Base-by-base conservation (phyloP, 2,329 filamentous ascomycete genomes). In the Talaromyces marneffei region DNA sequence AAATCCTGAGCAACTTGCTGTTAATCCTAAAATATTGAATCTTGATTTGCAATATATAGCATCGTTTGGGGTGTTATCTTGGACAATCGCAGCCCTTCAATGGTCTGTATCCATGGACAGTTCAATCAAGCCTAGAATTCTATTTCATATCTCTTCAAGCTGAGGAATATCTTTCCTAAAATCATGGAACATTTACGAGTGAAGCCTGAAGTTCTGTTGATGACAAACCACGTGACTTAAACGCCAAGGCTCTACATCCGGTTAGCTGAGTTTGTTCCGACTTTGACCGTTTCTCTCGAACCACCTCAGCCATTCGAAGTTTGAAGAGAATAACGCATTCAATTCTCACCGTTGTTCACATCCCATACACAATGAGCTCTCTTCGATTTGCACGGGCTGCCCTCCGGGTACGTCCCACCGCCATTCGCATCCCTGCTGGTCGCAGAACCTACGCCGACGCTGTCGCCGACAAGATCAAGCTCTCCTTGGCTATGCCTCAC, bases 401-500 rank as follows among this genome's bases (percentile, higher is more conserved):
- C 82, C 84, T 96, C 78, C 85, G 91, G 81, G 90, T 86, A 75
- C 89, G 88, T 74, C 88, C 92, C 75, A 82, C 89, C 74, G 85
- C 88, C 77, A 82, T 93, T 79, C 85, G 88, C 78, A 83, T 86
- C 70, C 87, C 89, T 71, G 74, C 91, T 68, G 89, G 92, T 83
- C 89, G 91, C 79, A 87, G 94, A 84, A 88, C 88, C 72, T 99
- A 99, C 79, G 94, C 90, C 73, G 90, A 93, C 77, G 89, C 89
- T 70, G 87, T 91, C 71, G 82, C 87, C 74, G 90, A 93, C 85
- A 93, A 93, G 87, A 96, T 99, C 85, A 95, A 96, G 88, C 88
- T 99, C 83, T 96, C 91, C 84, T 85, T 99, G 83, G 87, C 90
- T 78, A 90, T 99, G 72, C 94, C 94, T 82, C 93, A 97, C 83